A percentile compares a stretch with the other conserved stretches of the same genome.
These are phyloP conservation scores for Elsinoe batatas DNA, from an alignment of 2,329 filamentous ascomycete species.

Conservation along the genomic window DNA sequence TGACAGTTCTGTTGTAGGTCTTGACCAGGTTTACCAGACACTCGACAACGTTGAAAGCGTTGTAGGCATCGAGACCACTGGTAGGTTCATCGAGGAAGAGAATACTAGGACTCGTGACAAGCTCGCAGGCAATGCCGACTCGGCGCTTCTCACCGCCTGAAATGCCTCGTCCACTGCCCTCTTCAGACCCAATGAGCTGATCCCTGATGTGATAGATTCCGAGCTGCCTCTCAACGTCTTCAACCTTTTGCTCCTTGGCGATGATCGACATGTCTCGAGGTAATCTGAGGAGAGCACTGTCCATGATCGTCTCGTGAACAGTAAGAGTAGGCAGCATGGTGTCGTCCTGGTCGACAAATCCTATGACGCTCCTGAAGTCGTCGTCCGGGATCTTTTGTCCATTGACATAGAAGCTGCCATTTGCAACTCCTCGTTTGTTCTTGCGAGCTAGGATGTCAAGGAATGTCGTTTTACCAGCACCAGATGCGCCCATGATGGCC, in stretches of 20 bases:
- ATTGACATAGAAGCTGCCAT: conserved; percentile 83
- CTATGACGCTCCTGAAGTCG: conserved; percentile 85
- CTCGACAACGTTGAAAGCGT: conserved; percentile 96
- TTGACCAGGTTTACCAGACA: conserved; percentile 91
- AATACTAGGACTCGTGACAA: conserved; percentile 94
- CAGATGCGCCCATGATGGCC: conserved; percentile 96
- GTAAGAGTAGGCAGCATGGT: conserved; percentile 93
- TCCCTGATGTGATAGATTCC: conserved; percentile 91
- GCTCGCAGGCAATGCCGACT: conserved; percentile 92
- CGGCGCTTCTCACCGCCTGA: conserved; percentile 94
- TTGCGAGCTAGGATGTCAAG: conserved; percentile 92
- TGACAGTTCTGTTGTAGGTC: conserved; percentile 90
- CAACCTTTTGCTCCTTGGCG: conserved; percentile 83
- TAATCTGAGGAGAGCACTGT: conserved; percentile 82
- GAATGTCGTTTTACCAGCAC: conserved; percentile 95
- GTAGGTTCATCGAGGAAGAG: conserved; percentile 96
- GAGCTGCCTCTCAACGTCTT: conserved; percentile 90
- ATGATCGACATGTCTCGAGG: conserved; percentile 79
- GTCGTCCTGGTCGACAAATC: conserved; percentile 97
- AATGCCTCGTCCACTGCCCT: conserved; percentile 86
- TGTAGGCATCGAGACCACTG: conserved; percentile 89
- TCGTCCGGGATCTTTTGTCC: conserved; percentile 77
- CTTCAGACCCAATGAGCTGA: conserved; percentile 91
- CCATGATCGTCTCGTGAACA: conserved; percentile 94
- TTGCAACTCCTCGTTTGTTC: conserved; percentile 76